A percentile compares a stretch with the other conserved stretches of the same genome.
Evolutionary conservation across 345 rosid species (phyloP).

Genomic region (Sonneratia caseolaris): DNA sequence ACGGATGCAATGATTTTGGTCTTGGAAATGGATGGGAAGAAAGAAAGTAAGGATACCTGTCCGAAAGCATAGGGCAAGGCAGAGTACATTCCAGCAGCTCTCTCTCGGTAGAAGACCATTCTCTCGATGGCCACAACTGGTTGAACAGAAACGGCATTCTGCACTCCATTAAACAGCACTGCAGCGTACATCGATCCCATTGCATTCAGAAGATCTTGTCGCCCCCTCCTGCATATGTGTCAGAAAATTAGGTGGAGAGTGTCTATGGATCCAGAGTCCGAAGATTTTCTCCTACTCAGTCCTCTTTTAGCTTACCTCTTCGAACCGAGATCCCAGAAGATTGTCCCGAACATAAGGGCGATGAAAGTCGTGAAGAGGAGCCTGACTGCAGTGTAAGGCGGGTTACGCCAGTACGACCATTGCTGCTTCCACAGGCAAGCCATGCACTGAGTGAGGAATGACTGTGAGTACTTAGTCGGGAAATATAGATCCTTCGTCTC

Average conservation of each 20-base stretch:
- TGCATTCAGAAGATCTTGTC: conserved; percentile 48
- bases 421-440: conserved; percentile 66
- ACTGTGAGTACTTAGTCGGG: conserved; percentile 34
- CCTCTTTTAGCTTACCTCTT: conserved; percentile 23
- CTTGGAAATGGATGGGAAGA: too few relatives aligned
- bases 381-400: conserved; percentile 41
- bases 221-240: conserved; percentile 20
- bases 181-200: conserved; percentile 65
- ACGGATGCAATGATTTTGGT: neutral
- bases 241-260: neutral
- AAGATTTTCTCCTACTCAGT: neutral
- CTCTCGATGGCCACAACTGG: conserved; percentile 60
- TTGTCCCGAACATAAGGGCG: conserved; percentile 57
- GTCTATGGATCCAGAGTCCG: neutral
- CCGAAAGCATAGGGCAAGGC: conserved; percentile 62
- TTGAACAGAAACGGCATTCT: conserved; percentile 40
- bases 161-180: conserved; percentile 48
- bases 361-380: conserved; percentile 40
- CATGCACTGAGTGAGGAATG: conserved; percentile 34
- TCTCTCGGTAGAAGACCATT: conserved; percentile 63
- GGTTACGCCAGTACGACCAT: conserved; percentile 57
- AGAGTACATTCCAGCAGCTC: conserved; percentile 74
- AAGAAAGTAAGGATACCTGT: conserved; percentile 25
- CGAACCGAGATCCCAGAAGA: conserved; percentile 57
- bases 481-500: conserved; percentile 40